These are phyloP conservation scores for Begonia masoniana DNA, from an alignment of 306 rosid genomes.

Conservation along the genomic window DNA sequence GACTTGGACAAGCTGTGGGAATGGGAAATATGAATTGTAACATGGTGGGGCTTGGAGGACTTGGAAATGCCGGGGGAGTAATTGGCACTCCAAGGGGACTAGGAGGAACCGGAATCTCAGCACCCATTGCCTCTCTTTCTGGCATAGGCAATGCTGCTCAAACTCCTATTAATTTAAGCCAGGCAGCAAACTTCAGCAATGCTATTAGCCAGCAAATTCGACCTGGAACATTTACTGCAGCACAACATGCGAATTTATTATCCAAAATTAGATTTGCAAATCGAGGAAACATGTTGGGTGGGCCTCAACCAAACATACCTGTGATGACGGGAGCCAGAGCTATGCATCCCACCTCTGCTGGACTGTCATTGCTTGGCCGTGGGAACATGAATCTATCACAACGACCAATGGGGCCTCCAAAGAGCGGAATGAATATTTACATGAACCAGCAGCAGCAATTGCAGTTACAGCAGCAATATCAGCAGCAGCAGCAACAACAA, in stretches of 20 bases:
- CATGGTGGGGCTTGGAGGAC: slow-evolving; percentile 65
- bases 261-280: slow-evolving; percentile 28
- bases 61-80: slow-evolving; percentile 49
- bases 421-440: slow-evolving; percentile 45
- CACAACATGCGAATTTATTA: slow-evolving; percentile 26
- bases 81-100: slow-evolving; percentile 71
- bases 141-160: slow-evolving; percentile 73
- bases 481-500: slow-evolving; percentile 30
- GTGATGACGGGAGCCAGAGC: slow-evolving; percentile 67
- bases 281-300: slow-evolving; percentile 44
- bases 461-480: slow-evolving; percentile 18
- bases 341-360: slow-evolving; percentile 47
- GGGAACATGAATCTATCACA: slow-evolving; percentile 47
- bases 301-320: slow-evolving; percentile 46
- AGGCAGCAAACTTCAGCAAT: slow-evolving; percentile 39
- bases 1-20: slow-evolving; percentile 58
- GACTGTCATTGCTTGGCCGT: slow-evolving; percentile 64
- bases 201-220: slow-evolving; percentile 50
- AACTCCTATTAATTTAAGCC: slow-evolving; percentile 52
- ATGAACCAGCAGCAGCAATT: slow-evolving; percentile 43
- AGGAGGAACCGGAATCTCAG: slow-evolving; percentile 70
- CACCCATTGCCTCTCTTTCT: slow-evolving; percentile 68
- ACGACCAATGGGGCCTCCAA: slow-evolving; percentile 88
- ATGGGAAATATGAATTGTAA: slow-evolving; percentile 47
- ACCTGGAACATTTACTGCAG: slow-evolving; percentile 22